These are phyloP conservation scores for Suhomyces choctaworum DNA, from an alignment of 1,139 yeast genomes.

Conservation along the genomic window DNA sequence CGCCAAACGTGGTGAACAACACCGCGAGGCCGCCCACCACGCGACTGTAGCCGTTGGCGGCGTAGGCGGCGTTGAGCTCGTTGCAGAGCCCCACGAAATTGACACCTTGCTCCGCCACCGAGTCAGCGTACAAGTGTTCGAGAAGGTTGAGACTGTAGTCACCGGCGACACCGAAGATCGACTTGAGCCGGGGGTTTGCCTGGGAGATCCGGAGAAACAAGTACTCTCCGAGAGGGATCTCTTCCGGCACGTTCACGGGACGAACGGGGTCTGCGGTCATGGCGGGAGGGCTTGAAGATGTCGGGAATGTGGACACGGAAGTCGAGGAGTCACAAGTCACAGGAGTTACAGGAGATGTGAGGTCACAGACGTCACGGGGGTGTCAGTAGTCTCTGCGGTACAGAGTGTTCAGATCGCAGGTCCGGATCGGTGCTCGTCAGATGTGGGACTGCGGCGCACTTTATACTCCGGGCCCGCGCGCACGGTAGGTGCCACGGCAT, in stretches of 20 bases:
- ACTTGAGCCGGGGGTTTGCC: constrained; percentile 36
- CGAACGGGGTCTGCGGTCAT: constrained; percentile 1
- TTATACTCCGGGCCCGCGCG: too few species aligned
- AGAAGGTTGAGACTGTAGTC: constrained; percentile 41
- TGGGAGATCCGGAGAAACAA: constrained; percentile 37
- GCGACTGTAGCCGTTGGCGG: constrained; percentile 78
- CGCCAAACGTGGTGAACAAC: constrained; percentile 71
- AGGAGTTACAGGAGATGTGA: too few species aligned
- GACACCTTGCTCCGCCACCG: constrained; percentile 19
- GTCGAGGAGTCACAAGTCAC: too few species aligned
- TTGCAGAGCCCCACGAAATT: constrained; percentile 36
- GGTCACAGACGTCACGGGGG: too few species aligned
- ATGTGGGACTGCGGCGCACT: too few species aligned
- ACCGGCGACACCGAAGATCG: constrained; percentile 46
- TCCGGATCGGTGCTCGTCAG: too few species aligned
- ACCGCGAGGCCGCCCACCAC: constrained; percentile 42
- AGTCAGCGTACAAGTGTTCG: constrained; percentile 36
- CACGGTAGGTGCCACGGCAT: too few species aligned
- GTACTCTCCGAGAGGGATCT: constrained; percentile 41
- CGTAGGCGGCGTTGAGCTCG: constrained; percentile 56
- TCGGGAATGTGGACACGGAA: too few species aligned
- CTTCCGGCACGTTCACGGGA: constrained; percentile 2
- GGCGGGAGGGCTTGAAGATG: too few species aligned
- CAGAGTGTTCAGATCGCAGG: too few species aligned
- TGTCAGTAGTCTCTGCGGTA: too few species aligned